Evolutionary conservation across 2,329 filamentous ascomycete genomes (phyloP).

Genomic region (Teratosphaeria epicoccoides): DNA sequence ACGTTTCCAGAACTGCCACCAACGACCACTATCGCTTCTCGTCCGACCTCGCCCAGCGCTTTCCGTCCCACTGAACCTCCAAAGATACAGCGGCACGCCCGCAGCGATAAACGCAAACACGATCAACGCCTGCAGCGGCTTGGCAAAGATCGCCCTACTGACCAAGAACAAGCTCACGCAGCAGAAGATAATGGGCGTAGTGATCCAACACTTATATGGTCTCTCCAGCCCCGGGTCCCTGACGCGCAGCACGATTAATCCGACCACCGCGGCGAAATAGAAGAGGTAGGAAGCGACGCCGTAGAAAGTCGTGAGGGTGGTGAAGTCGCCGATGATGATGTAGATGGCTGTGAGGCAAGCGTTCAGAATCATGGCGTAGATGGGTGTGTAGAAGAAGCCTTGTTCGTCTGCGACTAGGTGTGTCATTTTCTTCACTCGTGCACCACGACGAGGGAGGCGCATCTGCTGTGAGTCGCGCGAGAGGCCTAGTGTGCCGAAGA

Average conservation of each 20-base stretch:
- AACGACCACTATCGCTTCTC: slow-evolving; percentile 13
- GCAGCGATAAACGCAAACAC: slow-evolving; percentile 76
- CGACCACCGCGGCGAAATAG: slow-evolving; percentile 91
- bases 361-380: slow-evolving; percentile 83
- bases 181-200: slow-evolving; percentile 94
- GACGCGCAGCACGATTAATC: slow-evolving; percentile 81
- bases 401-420: slow-evolving; percentile 64
- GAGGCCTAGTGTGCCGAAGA: slow-evolving; percentile 77
- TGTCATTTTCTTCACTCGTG: slow-evolving; percentile 44
- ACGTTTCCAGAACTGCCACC: slow-evolving; percentile 36
- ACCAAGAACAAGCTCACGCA: slow-evolving; percentile 91
- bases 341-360: slow-evolving; percentile 62
- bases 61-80: slow-evolving; percentile 58
- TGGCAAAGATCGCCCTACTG: slow-evolving; percentile 76
- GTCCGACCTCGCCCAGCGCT: slow-evolving; percentile 20
- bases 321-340: slow-evolving; percentile 78
- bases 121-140: slow-evolving; percentile 79
- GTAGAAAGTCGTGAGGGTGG: slow-evolving; percentile 89
- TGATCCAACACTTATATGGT: slow-evolving; percentile 93
- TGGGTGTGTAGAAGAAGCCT: slow-evolving; percentile 84
- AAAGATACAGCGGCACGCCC: slow-evolving; percentile 82
- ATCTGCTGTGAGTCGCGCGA: slow-evolving; percentile 30
- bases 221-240: slow-evolving; percentile 77
- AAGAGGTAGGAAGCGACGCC: slow-evolving; percentile 95
- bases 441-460: slow-evolving; percentile 32